Conservation (phyloP, 371 early-diverging fungal species). For the Apophysomyces variabilis region DNA sequence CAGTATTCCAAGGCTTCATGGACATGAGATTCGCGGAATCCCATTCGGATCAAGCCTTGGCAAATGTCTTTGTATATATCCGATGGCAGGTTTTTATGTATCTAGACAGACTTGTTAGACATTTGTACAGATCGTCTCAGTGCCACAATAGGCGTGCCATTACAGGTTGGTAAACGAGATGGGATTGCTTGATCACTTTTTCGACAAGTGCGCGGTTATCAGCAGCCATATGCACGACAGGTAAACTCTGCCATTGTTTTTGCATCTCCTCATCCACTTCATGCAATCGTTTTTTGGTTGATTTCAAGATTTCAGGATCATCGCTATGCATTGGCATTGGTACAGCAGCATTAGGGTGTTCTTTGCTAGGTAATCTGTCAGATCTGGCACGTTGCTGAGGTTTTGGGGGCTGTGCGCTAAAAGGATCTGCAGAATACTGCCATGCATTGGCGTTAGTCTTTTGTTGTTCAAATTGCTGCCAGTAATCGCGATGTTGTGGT, state of each 20-base stretch:
- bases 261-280: constrained; percentile 42
- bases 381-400: constrained; percentile 18
- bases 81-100: constrained; percentile 35
- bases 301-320: constrained; percentile 24
- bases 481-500: constrained; percentile 73
- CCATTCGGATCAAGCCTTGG: constrained; percentile 61
- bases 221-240: constrained; percentile 72
- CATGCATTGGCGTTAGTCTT: constrained; percentile 55
- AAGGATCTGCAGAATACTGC: constrained; percentile 82
- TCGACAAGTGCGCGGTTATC: constrained; percentile 68
- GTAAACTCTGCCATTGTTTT: constrained; percentile 73
- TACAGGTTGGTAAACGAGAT: constrained; percentile 37
- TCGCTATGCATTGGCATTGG: constrained; percentile 39
- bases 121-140: no score
- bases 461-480: constrained; percentile 66
- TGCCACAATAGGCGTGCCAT: no score
- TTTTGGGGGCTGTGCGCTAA: constrained; percentile 53
- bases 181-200: constrained; percentile 56
- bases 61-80: constrained; percentile 45
- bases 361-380: constrained; percentile 31
- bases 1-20: constrained; percentile 74
- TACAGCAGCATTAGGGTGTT: constrained; percentile 40
- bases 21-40: constrained; percentile 77
- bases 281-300: constrained; percentile 21
- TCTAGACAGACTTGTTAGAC: constrained; percentile 17